These are phyloP conservation scores for Ailanthus altissimus DNA, from an alignment of 345 rosid genomes.

Conservation along the genomic window DNA sequence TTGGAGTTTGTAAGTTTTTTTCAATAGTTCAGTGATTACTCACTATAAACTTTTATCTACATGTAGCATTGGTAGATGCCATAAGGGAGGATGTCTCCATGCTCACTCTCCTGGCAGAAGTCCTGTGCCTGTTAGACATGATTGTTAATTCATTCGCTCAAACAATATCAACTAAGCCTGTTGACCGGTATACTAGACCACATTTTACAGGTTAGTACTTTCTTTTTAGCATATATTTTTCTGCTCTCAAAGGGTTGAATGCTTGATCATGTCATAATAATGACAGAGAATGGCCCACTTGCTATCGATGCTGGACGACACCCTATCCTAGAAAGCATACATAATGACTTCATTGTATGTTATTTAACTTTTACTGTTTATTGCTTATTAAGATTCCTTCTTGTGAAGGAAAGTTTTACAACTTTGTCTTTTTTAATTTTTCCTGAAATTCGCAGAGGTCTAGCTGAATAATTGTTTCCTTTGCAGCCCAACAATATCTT, in stretches of 20 bases:
- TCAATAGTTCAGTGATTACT: slow-evolving; percentile 12
- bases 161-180: slow-evolving; percentile 81
- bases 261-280: slow-evolving; percentile 22
- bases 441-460: slow-evolving; percentile 10
- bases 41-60: slow-evolving; percentile 22
- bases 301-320: slow-evolving; percentile 97
- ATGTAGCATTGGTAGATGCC: slow-evolving; percentile 74
- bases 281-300: slow-evolving; percentile 82
- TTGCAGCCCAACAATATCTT: slow-evolving; percentile 90
- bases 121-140: slow-evolving; percentile 92
- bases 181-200: slow-evolving; percentile 82
- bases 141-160: slow-evolving; percentile 94
- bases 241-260: slow-evolving; percentile 9
- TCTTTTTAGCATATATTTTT: neutral
- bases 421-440: slow-evolving; percentile 3
- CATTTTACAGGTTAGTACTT: slow-evolving; percentile 66
- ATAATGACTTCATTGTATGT: slow-evolving; percentile 75
- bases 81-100: slow-evolving; percentile 74
- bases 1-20: neutral
- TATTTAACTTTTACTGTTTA: slow-evolving; percentile 9
- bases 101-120: slow-evolving; percentile 91
- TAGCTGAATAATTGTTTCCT: slow-evolving; percentile 24
- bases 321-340: slow-evolving; percentile 89
- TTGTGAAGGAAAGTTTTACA: neutral
- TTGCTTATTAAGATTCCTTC: slow-evolving; percentile 13